phyloP scores from a whole-genome alignment of 2,329 filamentous ascomycete genomes.

The Orbilia blumenaviensis region DNA sequence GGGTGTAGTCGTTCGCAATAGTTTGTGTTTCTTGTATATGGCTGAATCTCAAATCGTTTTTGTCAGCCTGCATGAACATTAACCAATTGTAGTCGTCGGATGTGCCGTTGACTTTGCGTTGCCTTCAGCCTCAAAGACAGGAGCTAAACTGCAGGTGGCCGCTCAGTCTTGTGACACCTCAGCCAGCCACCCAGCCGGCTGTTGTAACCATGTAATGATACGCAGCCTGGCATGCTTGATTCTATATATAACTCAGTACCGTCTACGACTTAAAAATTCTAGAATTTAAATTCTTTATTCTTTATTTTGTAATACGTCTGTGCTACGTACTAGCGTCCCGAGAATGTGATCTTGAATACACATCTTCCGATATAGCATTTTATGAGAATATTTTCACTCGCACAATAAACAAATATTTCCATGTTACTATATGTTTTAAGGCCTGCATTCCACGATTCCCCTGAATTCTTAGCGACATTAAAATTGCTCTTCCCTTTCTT shows the following conservation, averaged over 20 bases:
- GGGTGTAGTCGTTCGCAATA: background rate
- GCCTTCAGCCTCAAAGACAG: conserved; percentile 50
- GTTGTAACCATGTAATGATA: conserved; percentile 2
- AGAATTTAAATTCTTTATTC: background rate
- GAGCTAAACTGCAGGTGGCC: conserved; percentile 33
- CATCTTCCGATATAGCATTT: no score
- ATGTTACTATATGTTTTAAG: no score
- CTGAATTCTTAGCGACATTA: conserved; percentile 22
- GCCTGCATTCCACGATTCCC: conserved; percentile 3
- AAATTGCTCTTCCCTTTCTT: no score
- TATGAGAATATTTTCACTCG: background rate
- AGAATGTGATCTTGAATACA: background rate
- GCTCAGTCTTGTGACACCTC: conserved; percentile 44
- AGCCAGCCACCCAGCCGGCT: background rate
- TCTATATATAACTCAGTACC: conserved; percentile 38
- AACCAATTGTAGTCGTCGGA: conserved; percentile 19
- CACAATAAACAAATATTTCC: background rate
- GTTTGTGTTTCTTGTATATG: background rate
- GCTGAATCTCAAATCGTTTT: conserved; percentile 38
- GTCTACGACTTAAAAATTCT: background rate
- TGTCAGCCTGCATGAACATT: conserved; percentile 39
- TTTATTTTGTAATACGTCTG: background rate
- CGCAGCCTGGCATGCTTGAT: conserved; percentile 13
- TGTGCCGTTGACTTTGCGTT: conserved; percentile 19
- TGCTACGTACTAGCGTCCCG: background rate